Evolutionary conservation across 2,329 filamentous ascomycete species (phyloP).

Genomic region (Pyricularia grisea): DNA sequence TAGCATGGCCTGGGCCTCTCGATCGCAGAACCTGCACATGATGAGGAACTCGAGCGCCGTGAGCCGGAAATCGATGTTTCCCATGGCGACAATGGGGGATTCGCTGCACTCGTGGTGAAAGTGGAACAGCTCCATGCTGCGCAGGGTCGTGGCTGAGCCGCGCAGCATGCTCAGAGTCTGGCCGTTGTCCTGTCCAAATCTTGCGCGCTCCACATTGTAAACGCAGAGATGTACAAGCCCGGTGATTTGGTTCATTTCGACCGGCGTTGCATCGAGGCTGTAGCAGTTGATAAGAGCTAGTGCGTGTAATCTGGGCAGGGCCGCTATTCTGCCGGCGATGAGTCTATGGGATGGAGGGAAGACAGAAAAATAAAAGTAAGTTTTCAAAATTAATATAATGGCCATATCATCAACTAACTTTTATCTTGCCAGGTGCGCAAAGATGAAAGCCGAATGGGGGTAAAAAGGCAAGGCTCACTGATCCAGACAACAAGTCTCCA

Average conservation of each 20-base stretch:
- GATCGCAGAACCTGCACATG: not conserved
- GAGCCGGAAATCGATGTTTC: not conserved
- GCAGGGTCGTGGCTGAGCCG: not conserved
- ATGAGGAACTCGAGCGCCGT: not conserved
- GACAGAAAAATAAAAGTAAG: too few species aligned
- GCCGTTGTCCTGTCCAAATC: not conserved
- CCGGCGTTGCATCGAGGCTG: not conserved
- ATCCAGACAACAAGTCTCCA: not conserved
- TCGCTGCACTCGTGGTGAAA: not conserved
- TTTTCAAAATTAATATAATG: too few species aligned
- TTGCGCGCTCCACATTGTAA: not conserved
- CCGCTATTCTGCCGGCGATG: too few species aligned
- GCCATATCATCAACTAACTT: too few species aligned
- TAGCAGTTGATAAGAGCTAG: not conserved
- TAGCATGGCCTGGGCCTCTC: not conserved
- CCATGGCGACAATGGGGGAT: not conserved
- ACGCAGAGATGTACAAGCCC: not conserved
- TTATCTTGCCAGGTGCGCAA: too few species aligned
- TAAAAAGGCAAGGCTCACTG: too few species aligned
- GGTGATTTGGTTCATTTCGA: not conserved
- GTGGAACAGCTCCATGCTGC: not conserved
- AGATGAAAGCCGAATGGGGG: too few species aligned
- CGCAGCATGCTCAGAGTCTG: not conserved
- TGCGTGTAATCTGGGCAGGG: not conserved
- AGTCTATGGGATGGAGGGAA: too few species aligned